These are phyloP conservation scores for Pisolithus sp. DNA, from an alignment of 768 basidiomycete genomes.

Conservation along the genomic window DNA sequence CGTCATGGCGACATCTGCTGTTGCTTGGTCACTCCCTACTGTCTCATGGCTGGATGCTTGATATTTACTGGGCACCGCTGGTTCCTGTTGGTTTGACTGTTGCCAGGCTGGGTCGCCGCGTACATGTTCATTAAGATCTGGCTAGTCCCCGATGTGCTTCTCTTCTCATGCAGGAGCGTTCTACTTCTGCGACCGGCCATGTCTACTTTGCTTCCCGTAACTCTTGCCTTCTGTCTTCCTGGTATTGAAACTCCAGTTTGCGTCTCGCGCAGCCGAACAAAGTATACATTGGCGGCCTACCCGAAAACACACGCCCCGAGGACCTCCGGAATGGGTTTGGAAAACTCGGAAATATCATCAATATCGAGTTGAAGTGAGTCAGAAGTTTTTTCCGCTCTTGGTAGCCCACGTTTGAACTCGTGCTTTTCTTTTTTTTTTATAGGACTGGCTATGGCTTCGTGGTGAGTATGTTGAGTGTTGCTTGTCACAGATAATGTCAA, in stretches of 20 bases:
- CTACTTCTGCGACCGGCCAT: conserved; percentile 29
- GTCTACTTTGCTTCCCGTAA: conserved; percentile 28
- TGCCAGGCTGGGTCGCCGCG: conserved; percentile 26
- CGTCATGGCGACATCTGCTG: conserved; percentile 7
- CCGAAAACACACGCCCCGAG: conserved; percentile 80
- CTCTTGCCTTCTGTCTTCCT: conserved; percentile 38
- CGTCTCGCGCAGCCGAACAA: conserved; percentile 80
- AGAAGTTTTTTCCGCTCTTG: conserved; percentile 2
- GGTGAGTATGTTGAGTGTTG: conserved; percentile 40
- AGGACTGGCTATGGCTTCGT: conserved; percentile 89
- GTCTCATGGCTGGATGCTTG: conserved; percentile 4
- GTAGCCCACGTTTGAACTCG: conserved; percentile 8
- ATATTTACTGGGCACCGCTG: conserved; percentile 15
- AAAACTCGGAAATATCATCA: conserved; percentile 69
- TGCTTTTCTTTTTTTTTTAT: too few relatives aligned
- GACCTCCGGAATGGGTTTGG: conserved; percentile 83
- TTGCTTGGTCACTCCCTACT: conserved; percentile 11
- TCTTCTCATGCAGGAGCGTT: conserved; percentile 30
- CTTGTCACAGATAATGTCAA: conserved; percentile 3
- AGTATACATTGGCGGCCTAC: conserved; percentile 86
- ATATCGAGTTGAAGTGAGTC: conserved; percentile 82
- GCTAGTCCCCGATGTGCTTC: conserved; percentile 33
- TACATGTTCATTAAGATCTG: too few relatives aligned
- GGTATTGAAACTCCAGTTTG: conserved; percentile 54
- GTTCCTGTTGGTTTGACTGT: conserved; percentile 16